Evolutionary conservation across 768 basidiomycete species (phyloP).

Genomic region (Phylloporus sp.): DNA sequence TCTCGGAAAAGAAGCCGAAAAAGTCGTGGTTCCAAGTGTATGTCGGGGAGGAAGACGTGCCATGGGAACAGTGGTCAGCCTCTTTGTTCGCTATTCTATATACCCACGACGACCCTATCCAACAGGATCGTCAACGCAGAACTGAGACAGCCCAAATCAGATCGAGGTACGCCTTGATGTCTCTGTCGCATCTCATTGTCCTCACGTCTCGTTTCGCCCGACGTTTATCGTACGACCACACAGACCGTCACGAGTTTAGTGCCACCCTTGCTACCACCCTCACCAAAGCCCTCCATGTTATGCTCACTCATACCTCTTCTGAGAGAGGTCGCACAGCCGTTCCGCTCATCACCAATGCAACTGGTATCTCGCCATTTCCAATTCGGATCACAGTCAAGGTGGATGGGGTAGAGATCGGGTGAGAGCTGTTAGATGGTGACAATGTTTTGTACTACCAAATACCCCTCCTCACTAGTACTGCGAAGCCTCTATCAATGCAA

Average conservation of each 20-base stretch:
- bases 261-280: constrained; percentile 55
- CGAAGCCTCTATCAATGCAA: background rate
- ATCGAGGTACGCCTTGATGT: constrained; percentile 42
- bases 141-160: constrained; percentile 64
- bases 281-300: constrained; percentile 60
- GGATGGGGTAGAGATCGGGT: constrained; percentile 59
- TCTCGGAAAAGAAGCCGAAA: constrained; percentile 72
- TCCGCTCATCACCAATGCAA: constrained; percentile 72
- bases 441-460: background rate
- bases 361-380: constrained; percentile 78
- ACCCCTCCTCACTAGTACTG: background rate
- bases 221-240: background rate
- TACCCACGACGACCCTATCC: background rate
- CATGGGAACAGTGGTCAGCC: constrained; percentile 81
- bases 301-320: constrained; percentile 75
- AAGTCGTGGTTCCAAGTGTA: constrained; percentile 76
- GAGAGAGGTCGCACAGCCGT: constrained; percentile 70
- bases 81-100: background rate
- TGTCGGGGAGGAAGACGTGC: constrained; percentile 72
- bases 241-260: constrained; percentile 51
- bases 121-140: constrained; percentile 76
- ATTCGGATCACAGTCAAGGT: constrained; percentile 64
- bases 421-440: background rate
- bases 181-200: background rate
- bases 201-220: background rate